A percentile compares a stretch with the other conserved stretches of the same genome.
Conservation (phyloP, 768 basidiomycete genomes). For the Serendipita sp. region DNA sequence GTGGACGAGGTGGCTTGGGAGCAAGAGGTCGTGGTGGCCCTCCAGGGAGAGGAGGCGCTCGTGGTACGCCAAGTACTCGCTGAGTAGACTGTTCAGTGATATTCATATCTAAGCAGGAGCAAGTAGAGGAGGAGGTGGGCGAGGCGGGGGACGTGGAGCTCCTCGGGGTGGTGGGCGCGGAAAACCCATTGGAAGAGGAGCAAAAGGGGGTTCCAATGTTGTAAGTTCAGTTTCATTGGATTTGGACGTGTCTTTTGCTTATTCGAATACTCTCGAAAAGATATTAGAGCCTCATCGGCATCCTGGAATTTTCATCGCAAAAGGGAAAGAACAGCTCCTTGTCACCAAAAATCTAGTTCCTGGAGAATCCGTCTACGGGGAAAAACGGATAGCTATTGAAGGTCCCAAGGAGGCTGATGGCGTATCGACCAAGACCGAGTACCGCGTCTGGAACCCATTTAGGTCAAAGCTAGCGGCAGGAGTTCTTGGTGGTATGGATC, state of each 20-base stretch:
- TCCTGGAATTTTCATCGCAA: constrained; percentile 88
- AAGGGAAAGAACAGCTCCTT: constrained; percentile 90
- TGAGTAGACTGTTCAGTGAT: background rate
- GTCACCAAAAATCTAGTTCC: constrained; percentile 98
- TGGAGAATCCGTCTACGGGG: constrained; percentile 95
- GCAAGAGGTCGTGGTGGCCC: constrained; percentile 17
- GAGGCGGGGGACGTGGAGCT: constrained; percentile 20
- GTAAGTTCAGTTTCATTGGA: background rate
- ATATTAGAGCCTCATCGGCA: constrained; percentile 93
- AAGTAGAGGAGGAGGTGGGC: constrained; percentile 25
- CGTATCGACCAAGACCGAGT: constrained; percentile 81
- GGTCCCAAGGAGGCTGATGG: constrained; percentile 31
- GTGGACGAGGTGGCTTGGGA: constrained; percentile 24
- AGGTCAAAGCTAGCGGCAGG: constrained; percentile 92
- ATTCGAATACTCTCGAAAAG: background rate
- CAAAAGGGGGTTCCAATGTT: constrained; percentile 69
- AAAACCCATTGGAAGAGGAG: constrained; percentile 53
- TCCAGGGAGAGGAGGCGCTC: constrained; percentile 18
- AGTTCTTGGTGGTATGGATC: constrained; percentile 85
- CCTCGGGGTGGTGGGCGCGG: constrained; percentile 24
- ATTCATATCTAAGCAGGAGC: constrained; percentile 18
- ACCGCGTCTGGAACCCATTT: constrained; percentile 99
- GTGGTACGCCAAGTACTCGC: constrained; percentile 16
- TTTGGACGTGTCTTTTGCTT: background rate
- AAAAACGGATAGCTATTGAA: constrained; percentile 89